phyloP scores from a whole-genome alignment of 192 early-diverging fungal genomes.

The Entomortierella beljakovae region DNA sequence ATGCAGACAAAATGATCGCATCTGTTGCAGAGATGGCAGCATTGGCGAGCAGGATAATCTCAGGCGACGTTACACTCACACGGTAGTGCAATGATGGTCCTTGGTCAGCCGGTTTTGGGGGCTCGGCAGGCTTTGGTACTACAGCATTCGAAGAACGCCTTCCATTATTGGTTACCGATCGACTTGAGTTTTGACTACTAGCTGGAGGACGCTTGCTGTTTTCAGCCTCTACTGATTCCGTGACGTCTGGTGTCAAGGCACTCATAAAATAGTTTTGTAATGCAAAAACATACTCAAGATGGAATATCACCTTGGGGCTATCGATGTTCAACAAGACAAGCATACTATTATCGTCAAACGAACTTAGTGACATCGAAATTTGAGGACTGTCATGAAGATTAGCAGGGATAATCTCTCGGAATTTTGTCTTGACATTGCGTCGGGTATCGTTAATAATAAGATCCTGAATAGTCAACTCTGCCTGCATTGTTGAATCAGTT shows the following conservation, averaged over 20 bases:
- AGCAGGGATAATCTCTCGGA: conserved; percentile 86
- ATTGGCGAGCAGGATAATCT: conserved; percentile 88
- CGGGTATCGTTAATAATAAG: conserved; percentile 87
- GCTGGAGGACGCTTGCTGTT: background rate
- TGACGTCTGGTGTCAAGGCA: conserved; percentile 52
- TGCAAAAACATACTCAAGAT: conserved; percentile 88
- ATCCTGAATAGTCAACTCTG: conserved; percentile 75
- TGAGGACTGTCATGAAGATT: conserved; percentile 71
- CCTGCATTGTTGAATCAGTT: conserved; percentile 72
- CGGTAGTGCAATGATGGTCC: conserved; percentile 73
- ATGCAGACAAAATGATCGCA: conserved; percentile 87
- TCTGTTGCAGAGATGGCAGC: conserved; percentile 78
- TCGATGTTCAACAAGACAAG: conserved; percentile 81
- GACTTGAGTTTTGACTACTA: conserved; percentile 12
- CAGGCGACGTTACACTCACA: conserved; percentile 81
- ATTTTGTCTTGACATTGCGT: conserved; percentile 78
- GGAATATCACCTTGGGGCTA: conserved; percentile 85
- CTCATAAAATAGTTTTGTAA: conserved; percentile 82
- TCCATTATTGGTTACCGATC: conserved; percentile 9
- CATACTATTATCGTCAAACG: conserved; percentile 58
- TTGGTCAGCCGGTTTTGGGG: conserved; percentile 31
- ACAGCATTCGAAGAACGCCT: conserved; percentile 14
- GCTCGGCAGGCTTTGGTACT: conserved; percentile 20
- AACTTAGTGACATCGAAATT: conserved; percentile 59
- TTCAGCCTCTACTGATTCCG: conserved; percentile 11